Evolutionary conservation across 495 filamentous ascomycete species (phyloP), one percentile per base, ranked within the genome.

Genomic region (Chaetomium cochliodes): DNA sequence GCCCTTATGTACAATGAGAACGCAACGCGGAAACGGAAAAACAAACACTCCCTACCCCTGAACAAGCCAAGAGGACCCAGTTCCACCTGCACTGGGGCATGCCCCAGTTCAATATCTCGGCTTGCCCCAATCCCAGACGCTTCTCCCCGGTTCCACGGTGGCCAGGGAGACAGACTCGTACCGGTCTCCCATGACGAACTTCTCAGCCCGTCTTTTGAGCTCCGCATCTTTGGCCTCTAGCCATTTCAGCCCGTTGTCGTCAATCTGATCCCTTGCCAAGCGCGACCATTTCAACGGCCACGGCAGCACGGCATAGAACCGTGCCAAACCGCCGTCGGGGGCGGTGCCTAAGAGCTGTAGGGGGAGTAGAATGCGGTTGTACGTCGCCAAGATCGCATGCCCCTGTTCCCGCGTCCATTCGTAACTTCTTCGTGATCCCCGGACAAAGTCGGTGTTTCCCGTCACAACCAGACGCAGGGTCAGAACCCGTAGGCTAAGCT

Each of bases 381-480:
- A 61, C 0, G 30, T 33, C 4, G 28, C 42, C 28, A 52, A 11
- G 11, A 61, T 26, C 33, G 25, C 28, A 9, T 42, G 25, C 15
- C 46, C 58, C 6, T 52, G 28, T 0, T 15, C 47, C 47, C 30
- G 44, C 28, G 58, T 61, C n/a, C 51, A 39, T 1, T 50, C 42
- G 6, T 18, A 20, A 20, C 3, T n/a, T 0, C 46, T 28, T 30
- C 6, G 9, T 8, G 20, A 9, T 2, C 22, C 8, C 0, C 5
- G 2, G 26, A 11, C 18, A 5, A 6, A 9, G 20, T 59, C 46
- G n/a, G 18, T n/a, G 41, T 47, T 9, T n/a, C 42, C 46, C 18
- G 46, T 53, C 54, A 64, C 25, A 12, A 59, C 18, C 28, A 64
- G 20, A 3, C 62, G 54, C 22, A 64, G 22, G 13, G 62, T 58